Conservation (phyloP, 768 basidiomycete genomes). For the Suillus ampliporus region DNA sequence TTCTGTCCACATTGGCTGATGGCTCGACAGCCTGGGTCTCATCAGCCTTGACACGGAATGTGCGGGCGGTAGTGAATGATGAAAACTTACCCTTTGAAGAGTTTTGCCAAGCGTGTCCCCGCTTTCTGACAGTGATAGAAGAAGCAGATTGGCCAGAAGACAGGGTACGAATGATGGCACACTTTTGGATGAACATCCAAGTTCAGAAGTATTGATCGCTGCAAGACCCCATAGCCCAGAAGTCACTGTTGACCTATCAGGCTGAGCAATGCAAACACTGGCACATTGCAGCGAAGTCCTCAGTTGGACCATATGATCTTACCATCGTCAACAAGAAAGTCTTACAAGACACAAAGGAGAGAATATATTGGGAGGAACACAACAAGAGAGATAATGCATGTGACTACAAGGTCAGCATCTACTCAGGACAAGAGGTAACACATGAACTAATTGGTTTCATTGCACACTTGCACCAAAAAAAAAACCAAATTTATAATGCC, state of each 20-base stretch:
- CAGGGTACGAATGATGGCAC: conserved; percentile 14
- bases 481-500: too few relatives aligned
- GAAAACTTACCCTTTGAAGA: too few relatives aligned
- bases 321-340: conserved; percentile 1
- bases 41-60: too few relatives aligned
- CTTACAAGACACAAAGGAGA: neutral
- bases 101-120: too few relatives aligned
- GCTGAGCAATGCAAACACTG: conserved; percentile 17
- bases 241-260: conserved; percentile 21
- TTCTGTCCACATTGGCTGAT: too few relatives aligned
- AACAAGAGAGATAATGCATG: neutral
- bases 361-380: neutral
- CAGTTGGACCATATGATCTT: neutral
- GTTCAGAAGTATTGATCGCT: conserved; percentile 14
- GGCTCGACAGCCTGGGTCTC: too few relatives aligned
- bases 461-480: too few relatives aligned
- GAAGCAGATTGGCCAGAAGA: conserved; percentile 15
- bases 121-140: conserved; percentile 17
- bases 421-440: too few relatives aligned
- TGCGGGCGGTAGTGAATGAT: too few relatives aligned
- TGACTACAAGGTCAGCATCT: too few relatives aligned
- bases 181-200: conserved; percentile 18
- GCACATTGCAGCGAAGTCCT: neutral
- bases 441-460: too few relatives aligned
- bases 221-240: conserved; percentile 11